These are phyloP conservation scores for Penicillium nordicum DNA, from an alignment of 2,329 filamentous ascomycete species.

Conservation along the genomic window DNA sequence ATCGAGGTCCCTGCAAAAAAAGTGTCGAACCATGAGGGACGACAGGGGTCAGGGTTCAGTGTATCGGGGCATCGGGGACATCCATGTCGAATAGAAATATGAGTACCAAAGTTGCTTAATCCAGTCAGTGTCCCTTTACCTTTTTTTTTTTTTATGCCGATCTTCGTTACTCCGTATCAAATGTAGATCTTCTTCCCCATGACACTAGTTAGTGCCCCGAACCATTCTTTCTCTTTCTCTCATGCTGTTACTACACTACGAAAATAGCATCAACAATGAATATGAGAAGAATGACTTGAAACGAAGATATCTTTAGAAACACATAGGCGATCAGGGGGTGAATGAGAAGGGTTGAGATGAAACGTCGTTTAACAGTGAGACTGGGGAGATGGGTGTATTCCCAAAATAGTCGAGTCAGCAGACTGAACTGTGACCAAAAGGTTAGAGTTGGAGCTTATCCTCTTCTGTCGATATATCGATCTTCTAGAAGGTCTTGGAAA, in stretches of 20 bases:
- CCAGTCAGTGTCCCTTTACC: neutral
- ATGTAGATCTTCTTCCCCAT: neutral
- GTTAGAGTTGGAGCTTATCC: neutral
- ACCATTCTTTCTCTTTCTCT: neutral
- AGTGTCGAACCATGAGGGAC: neutral
- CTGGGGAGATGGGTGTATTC: neutral
- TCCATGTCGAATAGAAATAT: neutral
- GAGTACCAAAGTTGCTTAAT: neutral
- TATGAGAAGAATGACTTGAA: slow-evolving; percentile 2
- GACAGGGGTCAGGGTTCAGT: neutral
- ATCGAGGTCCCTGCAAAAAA: neutral
- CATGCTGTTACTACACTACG: neutral
- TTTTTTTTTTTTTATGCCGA: neutral
- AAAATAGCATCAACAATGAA: slow-evolving; percentile 11
- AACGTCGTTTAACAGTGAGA: slow-evolving; percentile 8
- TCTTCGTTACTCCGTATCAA: neutral
- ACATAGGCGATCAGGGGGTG: slow-evolving; percentile 1
- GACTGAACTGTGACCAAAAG: neutral
- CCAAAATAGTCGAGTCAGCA: slow-evolving; percentile 1
- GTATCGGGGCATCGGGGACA: neutral
- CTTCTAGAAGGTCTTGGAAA: slow-evolving; percentile 7
- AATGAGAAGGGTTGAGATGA: slow-evolving; percentile 1
- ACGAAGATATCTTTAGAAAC: slow-evolving; percentile 17
- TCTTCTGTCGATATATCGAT: neutral
- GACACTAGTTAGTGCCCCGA: neutral